Evolutionary conservation across 495 filamentous ascomycete genomes (phyloP).

Genomic region (Penicillium ochrochloron): DNA sequence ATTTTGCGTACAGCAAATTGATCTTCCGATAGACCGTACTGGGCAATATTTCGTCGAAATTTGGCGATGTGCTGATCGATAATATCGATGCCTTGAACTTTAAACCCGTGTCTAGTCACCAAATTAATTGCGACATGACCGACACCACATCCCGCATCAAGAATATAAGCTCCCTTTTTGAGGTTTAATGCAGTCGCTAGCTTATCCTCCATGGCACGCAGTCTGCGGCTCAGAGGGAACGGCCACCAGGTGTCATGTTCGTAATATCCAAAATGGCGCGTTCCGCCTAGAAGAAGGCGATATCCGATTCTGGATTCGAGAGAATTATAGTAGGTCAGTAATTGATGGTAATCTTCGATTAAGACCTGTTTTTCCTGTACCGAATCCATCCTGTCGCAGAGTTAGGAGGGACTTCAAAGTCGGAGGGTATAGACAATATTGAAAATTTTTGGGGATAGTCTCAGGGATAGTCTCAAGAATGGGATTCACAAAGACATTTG

Average conservation of each 20-base stretch:
- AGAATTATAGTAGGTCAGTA: conserved; percentile 49
- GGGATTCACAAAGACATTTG: not conserved
- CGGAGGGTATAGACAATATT: not conserved
- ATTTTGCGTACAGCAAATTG: conserved; percentile 38
- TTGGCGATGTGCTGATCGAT: conserved; percentile 44
- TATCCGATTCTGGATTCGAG: conserved; percentile 58
- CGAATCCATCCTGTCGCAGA: not conserved
- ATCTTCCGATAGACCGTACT: conserved; percentile 42
- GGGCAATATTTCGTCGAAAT: conserved; percentile 23
- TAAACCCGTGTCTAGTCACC: conserved; percentile 42
- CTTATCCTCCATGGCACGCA: conserved; percentile 51
- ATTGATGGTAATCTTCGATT: conserved; percentile 36
- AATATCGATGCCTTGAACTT: conserved; percentile 56
- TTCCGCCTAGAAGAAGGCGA: conserved; percentile 52
- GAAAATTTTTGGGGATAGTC: not conserved
- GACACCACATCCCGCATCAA: conserved; percentile 59
- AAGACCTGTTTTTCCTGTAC: not conserved
- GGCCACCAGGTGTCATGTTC: conserved; percentile 51
- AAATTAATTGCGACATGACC: conserved; percentile 52
- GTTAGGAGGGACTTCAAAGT: not conserved
- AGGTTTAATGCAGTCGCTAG: conserved; percentile 44
- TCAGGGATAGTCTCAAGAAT: not conserved
- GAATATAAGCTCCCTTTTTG: conserved; percentile 41
- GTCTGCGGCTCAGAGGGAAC: conserved; percentile 46
- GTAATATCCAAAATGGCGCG: conserved; percentile 58